A percentile compares a stretch with the other conserved stretches of the same genome.
Conservation (phyloP, 768 basidiomycete genomes). For the Mycena capillaripes region DNA sequence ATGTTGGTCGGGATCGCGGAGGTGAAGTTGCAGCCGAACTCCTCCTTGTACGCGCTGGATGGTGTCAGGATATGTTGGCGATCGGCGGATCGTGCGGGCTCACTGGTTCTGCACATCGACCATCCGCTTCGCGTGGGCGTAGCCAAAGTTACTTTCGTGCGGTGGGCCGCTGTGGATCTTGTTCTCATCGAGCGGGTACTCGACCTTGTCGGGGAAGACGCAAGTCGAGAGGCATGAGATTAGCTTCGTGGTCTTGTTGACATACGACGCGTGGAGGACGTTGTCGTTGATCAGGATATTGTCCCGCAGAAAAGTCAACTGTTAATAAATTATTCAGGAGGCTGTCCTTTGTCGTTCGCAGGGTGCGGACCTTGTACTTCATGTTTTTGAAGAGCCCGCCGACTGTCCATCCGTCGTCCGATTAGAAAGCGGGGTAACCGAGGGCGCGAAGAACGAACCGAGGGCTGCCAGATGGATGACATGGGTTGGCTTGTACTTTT, state of each 20-base stretch:
- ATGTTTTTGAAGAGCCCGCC: slow-evolving; percentile 97
- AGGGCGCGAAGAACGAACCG: neutral
- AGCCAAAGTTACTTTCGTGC: slow-evolving; percentile 96
- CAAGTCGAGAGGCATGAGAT: slow-evolving; percentile 98
- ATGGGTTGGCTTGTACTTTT: slow-evolving; percentile 94
- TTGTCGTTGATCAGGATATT: slow-evolving; percentile 98
- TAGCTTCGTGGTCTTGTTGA: slow-evolving; percentile 77
- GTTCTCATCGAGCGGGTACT: slow-evolving; percentile 92
- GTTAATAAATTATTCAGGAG: neutral
- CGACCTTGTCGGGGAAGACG: slow-evolving; percentile 96
- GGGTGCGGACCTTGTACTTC: slow-evolving; percentile 81
- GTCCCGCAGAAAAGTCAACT: slow-evolving; percentile 94
- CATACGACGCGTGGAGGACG: slow-evolving; percentile 83
- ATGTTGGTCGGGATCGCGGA: slow-evolving; percentile 98
- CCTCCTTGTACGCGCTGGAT: slow-evolving; percentile 91
- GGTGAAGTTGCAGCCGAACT: slow-evolving; percentile 95
- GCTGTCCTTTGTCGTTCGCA: neutral
- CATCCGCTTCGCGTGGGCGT: slow-evolving; percentile 95
- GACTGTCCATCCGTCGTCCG: slow-evolving; percentile 60
- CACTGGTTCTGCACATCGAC: slow-evolving; percentile 97
- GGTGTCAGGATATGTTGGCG: neutral
- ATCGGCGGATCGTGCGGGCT: slow-evolving; percentile 39
- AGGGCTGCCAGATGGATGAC: slow-evolving; percentile 87
- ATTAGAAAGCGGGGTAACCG: neutral
- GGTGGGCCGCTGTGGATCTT: slow-evolving; percentile 95